Evolutionary conservation across 2,329 filamentous ascomycete genomes (phyloP), one percentile per base, ranked within the genome.

Genomic region (Magnaporthiopsis rhizophila): DNA sequence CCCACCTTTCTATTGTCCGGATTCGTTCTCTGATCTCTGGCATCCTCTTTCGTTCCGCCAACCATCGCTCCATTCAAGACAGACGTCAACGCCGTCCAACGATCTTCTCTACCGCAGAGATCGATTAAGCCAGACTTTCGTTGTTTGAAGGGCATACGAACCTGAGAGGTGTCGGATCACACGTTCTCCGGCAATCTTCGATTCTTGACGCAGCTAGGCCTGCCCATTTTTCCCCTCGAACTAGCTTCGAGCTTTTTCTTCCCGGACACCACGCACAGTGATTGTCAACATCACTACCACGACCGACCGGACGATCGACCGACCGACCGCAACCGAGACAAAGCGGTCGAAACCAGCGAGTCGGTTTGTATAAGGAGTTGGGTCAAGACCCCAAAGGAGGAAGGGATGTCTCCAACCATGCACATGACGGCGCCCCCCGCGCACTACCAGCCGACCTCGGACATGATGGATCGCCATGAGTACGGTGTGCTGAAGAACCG

Each of bases 401-500:
- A 72, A 70, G 73, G 72, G 68, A 83, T 86, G 82, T 81, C 83
- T 74, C 81, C 79, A 61, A 78, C 79, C 34, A 76, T 78, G 70
- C 79, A 80, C 68, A 76, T 82, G 70, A 74, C 78, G 38, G 75
- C 79, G 61, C 74, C 78, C 36, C 72, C 78, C 65, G 72, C 75
- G 50, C 38, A 32, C 13, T 85, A 85, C 70, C 78, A 78, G 57
- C 81, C 81, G 34, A 79, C 79, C 28, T 80, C 81, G 64, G 85
- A 86, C 71, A 77, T 76, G 67, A 78, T 84, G 71, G 81, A 83
- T 66, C 82, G 83, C 67, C 83, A 86, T 67, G 83, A 85, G 26
- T 85, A 83, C 70, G 81, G 85, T 64, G 79, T 88, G 72, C 78
- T 80, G 65, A 89, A 90, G 77, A 85, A 82, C 73, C 83, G 88